Evolutionary conservation across 495 filamentous ascomycete species (phyloP).

Genomic region (Entonaema liquescens): DNA sequence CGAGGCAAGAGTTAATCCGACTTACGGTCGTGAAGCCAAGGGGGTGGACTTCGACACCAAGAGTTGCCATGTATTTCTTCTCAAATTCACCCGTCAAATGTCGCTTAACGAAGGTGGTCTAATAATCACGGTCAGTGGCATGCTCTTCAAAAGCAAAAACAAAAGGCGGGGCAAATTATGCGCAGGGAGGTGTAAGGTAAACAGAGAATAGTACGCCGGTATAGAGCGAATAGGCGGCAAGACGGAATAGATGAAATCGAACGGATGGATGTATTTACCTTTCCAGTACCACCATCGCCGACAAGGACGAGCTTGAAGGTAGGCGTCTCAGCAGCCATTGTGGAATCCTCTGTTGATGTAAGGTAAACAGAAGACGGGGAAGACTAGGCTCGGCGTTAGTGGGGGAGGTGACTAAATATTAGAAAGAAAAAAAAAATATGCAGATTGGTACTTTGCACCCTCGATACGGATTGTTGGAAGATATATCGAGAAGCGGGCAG

Average conservation of each 20-base stretch:
- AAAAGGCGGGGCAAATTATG: conserved; percentile 40
- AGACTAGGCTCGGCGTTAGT: conserved; percentile 49
- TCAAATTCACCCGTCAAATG: conserved; percentile 99
- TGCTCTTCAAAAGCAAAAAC: conserved; percentile 13
- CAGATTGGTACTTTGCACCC: conserved; percentile 11
- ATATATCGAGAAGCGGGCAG: conserved; percentile 5
- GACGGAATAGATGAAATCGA: conserved; percentile 16
- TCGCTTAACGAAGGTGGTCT: conserved; percentile 99
- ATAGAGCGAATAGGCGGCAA: conserved; percentile 7
- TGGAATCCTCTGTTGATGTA: conserved; percentile 47
- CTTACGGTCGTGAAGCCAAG: conserved; percentile 92
- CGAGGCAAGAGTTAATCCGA: conserved; percentile 47
- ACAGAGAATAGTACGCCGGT: conserved; percentile 26
- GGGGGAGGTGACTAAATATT: conserved; percentile 26
- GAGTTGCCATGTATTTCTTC: conserved; percentile 99
- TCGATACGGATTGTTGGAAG: background rate
- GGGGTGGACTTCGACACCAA: conserved; percentile 99
- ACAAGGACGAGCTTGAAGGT: conserved; percentile 99
- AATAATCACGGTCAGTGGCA: conserved; percentile 42
- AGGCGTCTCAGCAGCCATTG: conserved; percentile 69
- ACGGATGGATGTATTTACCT: conserved; percentile 66
- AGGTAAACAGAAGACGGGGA: conserved; percentile 52
- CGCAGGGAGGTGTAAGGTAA: conserved; percentile 34
- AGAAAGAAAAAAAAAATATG: conserved; percentile 1
- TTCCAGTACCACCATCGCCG: conserved; percentile 99